Base-by-base conservation (phyloP, 306 rosid genomes). In the Quillaja saponaria region DNA sequence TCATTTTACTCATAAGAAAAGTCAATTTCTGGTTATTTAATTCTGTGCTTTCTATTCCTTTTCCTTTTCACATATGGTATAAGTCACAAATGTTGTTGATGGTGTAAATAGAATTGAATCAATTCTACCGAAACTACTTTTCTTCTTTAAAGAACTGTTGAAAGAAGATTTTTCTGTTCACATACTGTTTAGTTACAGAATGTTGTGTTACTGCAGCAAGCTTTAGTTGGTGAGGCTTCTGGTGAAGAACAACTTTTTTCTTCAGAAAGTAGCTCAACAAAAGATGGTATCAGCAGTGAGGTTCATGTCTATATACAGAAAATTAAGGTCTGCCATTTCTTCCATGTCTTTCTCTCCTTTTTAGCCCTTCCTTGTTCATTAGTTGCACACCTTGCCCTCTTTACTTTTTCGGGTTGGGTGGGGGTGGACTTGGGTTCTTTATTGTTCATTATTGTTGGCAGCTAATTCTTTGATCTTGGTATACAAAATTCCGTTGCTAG, bases 211-310 rank as follows among this genome's bases (percentile, higher is more conserved):
- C 48, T 71, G 54, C 72, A 91, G 97, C 90, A 88, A 86, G 96
- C 97, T 71, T 84, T 91, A 79, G 98, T 88, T 72, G 96, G 96
- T 16, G 96, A 91, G 78, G 83, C 76, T 69, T 72, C 81, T 18
- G 90, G 87, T 52, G 98, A 92, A 70, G 95, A 88, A 48, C 95
- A 88, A 48, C 96, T 92, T 40, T 91, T 92, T 82, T 88, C 96
- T 69, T 64, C 90, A 46, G 90, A 75, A 69, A 63, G 71, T 73
- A 68, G 81, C 71, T 71, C 82, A 45, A 41, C 8, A 15, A 91
- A 78, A 82, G 81, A 81, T 69, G 78, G 80, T 49, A 40, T 65
- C 55, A 75, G 84, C 38, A 68, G 71, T 66, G 96, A 86, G 80
- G 71, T 86, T 69, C 81, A 86, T 77, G 67, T 67, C 64, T 92